Percentiles rank a stretch among this genome's conserved stretches.
These are phyloP conservation scores for Sugiyamaella chiloensis DNA, from an alignment of 805 yeast species.

Conservation along the genomic window DNA sequence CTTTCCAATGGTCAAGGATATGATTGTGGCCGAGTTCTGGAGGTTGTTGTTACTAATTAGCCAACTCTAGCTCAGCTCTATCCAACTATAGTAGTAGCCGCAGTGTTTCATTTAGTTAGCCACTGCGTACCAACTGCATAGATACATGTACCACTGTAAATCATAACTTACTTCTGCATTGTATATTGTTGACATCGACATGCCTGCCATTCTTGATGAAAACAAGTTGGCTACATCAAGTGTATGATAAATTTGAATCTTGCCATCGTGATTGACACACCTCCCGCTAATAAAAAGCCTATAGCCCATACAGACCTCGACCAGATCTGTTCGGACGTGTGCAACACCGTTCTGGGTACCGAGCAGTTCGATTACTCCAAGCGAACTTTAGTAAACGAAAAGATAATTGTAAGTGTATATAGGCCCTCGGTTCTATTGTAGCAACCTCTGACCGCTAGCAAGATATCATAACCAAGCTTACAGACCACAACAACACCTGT, in stretches of 20 bases:
- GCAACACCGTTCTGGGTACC: not conserved
- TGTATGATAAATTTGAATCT: not conserved
- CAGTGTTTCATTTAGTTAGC: too few relatives aligned
- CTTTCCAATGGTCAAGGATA: constrained; percentile 60
- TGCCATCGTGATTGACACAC: too few relatives aligned
- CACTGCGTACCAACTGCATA: too few relatives aligned
- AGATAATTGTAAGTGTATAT: not conserved
- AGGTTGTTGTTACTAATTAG: constrained; percentile 50
- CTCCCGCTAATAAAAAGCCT: too few relatives aligned
- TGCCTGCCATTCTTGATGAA: constrained; percentile 2
- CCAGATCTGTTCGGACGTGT: not conserved
- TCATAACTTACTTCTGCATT: too few relatives aligned
- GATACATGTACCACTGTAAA: too few relatives aligned
- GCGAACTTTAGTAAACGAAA: not conserved
- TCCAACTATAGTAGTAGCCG: too few relatives aligned
- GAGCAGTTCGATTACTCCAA: not conserved
- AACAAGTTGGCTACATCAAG: constrained; percentile 1
- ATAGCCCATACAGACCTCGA: not conserved
- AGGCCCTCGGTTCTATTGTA: too few relatives aligned
- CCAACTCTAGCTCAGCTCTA: not conserved
- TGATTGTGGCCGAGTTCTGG: constrained; percentile 67
- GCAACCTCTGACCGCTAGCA: too few relatives aligned
- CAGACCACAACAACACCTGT: constrained; percentile 7
- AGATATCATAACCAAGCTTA: not conserved
- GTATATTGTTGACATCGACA: too few relatives aligned